Evolutionary conservation across 768 basidiomycete species (phyloP).

Genomic region (Mycena maculata): DNA sequence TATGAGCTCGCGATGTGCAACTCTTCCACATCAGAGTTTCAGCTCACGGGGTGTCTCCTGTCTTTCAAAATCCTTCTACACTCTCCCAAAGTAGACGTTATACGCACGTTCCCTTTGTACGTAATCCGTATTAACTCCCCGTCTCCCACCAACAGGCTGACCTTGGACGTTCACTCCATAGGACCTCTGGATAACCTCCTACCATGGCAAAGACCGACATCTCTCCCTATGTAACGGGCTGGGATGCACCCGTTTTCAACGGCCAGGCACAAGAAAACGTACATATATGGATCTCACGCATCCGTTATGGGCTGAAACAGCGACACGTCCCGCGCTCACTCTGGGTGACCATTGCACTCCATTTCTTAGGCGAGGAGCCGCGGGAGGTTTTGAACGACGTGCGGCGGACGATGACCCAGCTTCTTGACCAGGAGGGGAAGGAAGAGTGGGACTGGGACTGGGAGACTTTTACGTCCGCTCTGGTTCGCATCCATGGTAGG

Average conservation of each 20-base stretch:
- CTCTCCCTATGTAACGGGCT: not conserved
- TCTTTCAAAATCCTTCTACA: conserved; percentile 1
- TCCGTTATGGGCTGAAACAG: conserved; percentile 7
- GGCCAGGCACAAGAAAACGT: conserved; percentile 11
- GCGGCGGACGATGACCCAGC: not conserved
- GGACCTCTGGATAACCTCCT: not conserved
- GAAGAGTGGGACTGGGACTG: conserved; percentile 6
- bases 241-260: conserved; percentile 12
- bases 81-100: not conserved
- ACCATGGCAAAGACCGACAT: conserved; percentile 11
- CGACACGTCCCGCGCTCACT: conserved; percentile 1
- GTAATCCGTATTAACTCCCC: not conserved
- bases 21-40: not conserved
- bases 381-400: conserved; percentile 3
- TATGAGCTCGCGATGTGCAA: conserved; percentile 1
- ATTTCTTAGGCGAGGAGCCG: conserved; percentile 19
- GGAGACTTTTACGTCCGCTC: conserved; percentile 7
- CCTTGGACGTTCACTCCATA: too few relatives aligned
- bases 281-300: not conserved
- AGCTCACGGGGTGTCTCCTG: conserved; percentile 1
- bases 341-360: not conserved
- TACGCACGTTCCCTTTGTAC: conserved; percentile 1
- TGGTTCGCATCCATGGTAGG: conserved; percentile 9
- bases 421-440: not conserved
- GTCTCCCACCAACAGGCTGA: not conserved